Evolutionary conservation across 495 filamentous ascomycete genomes (phyloP), one percentile per base, ranked within the genome.

Genomic region (Recurvomyces mirabilis): DNA sequence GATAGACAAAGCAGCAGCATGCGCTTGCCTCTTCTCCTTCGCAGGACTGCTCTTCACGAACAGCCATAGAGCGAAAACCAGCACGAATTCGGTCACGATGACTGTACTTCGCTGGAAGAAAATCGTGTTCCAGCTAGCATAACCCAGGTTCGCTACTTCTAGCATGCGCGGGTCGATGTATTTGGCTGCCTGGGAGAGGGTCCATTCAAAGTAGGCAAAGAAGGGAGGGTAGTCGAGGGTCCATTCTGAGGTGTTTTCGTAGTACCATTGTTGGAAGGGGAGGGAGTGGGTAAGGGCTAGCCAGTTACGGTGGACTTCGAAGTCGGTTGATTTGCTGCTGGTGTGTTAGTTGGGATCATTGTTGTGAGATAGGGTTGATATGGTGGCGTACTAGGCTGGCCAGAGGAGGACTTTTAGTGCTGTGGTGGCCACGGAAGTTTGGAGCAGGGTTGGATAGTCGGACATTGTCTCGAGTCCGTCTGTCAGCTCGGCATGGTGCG

Each of bases 251-350:
- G 87, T 93, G 70, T 85, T 82, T 76, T 98, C 91, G 55, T 79
- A 91, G 67, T 95, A 95, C 89, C 89, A 98, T 57, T 91, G 72
- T 67, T 83, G 74, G 26, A 87, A 68, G 1, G 91, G 86, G 24
- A 94, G 69, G 20, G 82, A 94, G 65, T 93, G 72, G 2, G 91
- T 94, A 42, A 94, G 83, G 42, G 91, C 89, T 22, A 98, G 74
- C 91, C 91, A 98, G 66, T 95, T 96, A 41, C 91, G 81, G 63
- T 96, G 91, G 41, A 95, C 91, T 60, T 96, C 91, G 55, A 95
- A 98, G 60, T 98, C 91, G 49, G 89, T 96, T n/a, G 91, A 95
- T 69, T 91, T 95, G 69, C 91, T 96, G 51, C 33, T 50, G 43
- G 10, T 20, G 44, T 50, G 19, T 33, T 22, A 41, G 38, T n/a